These are phyloP conservation scores for Yarrowia keelungensis DNA, from an alignment of 805 yeast species.

Conservation along the genomic window DNA sequence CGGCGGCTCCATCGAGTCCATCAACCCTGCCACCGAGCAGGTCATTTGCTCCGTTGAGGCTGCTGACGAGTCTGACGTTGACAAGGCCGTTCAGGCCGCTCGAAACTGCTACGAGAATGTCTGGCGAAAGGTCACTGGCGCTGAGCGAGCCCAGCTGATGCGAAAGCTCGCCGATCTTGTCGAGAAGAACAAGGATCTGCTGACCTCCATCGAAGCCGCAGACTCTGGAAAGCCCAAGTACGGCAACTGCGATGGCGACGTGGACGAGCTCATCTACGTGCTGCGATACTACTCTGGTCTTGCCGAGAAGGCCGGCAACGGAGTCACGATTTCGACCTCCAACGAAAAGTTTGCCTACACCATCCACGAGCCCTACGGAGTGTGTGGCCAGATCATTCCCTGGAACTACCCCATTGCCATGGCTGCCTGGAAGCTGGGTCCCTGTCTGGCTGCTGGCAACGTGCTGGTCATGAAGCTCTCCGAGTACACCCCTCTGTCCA, in stretches of 20 bases:
- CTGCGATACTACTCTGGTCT: slow-evolving; percentile 88
- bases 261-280: slow-evolving; percentile 69
- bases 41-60: slow-evolving; percentile 71
- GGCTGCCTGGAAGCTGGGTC: slow-evolving; percentile 95
- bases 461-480: slow-evolving; percentile 88
- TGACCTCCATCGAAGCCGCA: slow-evolving; percentile 82
- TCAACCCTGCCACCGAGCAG: slow-evolving; percentile 79
- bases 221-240: slow-evolving; percentile 84
- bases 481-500: slow-evolving; percentile 90
- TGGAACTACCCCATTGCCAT: slow-evolving; percentile 96
- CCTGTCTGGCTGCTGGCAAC: slow-evolving; percentile 91
- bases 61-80: slow-evolving; percentile 80
- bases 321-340: slow-evolving; percentile 74
- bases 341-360: slow-evolving; percentile 75
- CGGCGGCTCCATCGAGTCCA: slow-evolving; percentile 63
- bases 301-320: slow-evolving; percentile 86
- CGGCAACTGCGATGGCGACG: slow-evolving; percentile 73
- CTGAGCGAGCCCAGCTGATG: slow-evolving; percentile 66
- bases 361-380: slow-evolving; percentile 90
- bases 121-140: slow-evolving; percentile 78
- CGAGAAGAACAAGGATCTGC: slow-evolving; percentile 71
- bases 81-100: slow-evolving; percentile 86
- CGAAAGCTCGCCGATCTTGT: slow-evolving; percentile 77
- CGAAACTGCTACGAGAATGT: slow-evolving; percentile 70
- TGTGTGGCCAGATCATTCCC: slow-evolving; percentile 94